Percentiles rank a stretch among this genome's conserved stretches.
phyloP scores from a whole-genome alignment of 495 filamentous ascomycete genomes.

The Aspergillus affinis region DNA sequence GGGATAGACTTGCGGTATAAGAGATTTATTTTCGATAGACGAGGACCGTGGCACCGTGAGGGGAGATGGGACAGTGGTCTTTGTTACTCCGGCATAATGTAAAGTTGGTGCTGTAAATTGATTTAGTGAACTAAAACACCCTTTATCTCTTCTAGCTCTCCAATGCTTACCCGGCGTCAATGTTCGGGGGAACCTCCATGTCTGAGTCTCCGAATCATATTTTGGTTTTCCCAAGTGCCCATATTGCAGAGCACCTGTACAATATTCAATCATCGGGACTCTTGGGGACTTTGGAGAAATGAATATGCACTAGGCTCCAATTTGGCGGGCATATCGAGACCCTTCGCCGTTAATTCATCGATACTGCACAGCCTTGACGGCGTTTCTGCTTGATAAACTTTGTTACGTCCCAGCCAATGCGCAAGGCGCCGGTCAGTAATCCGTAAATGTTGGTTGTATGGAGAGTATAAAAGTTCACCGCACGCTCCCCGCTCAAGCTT shows the following conservation, averaged over 20 bases:
- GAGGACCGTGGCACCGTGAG: constrained; percentile 15
- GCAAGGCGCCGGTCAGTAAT: background rate
- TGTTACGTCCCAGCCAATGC: background rate
- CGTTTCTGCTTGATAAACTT: background rate
- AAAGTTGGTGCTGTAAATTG: constrained; percentile 24
- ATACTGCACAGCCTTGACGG: background rate
- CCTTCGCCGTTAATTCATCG: background rate
- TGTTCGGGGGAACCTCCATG: constrained; percentile 58
- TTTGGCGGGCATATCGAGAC: constrained; percentile 40
- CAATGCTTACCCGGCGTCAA: constrained; percentile 27
- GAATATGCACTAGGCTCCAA: constrained; percentile 25
- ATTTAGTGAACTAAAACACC: constrained; percentile 13
- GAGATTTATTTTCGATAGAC: constrained; percentile 18
- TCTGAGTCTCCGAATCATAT: constrained; percentile 52
- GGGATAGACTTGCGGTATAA: constrained; percentile 33
- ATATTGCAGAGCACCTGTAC: constrained; percentile 57
- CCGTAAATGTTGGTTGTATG: background rate
- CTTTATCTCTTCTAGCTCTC: background rate
- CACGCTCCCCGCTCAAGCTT: too few species aligned
- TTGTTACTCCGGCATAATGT: constrained; percentile 35
- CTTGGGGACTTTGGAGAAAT: constrained; percentile 35
- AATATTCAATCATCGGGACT: constrained; percentile 63
- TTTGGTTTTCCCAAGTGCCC: constrained; percentile 61
- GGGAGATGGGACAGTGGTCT: constrained; percentile 29
- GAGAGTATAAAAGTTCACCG: too few species aligned